A percentile compares a stretch with the other conserved stretches of the same genome.
These are phyloP conservation scores for Camellia lanceoleosa DNA, from an alignment of 148 eudicot species.

Conservation along the genomic window DNA sequence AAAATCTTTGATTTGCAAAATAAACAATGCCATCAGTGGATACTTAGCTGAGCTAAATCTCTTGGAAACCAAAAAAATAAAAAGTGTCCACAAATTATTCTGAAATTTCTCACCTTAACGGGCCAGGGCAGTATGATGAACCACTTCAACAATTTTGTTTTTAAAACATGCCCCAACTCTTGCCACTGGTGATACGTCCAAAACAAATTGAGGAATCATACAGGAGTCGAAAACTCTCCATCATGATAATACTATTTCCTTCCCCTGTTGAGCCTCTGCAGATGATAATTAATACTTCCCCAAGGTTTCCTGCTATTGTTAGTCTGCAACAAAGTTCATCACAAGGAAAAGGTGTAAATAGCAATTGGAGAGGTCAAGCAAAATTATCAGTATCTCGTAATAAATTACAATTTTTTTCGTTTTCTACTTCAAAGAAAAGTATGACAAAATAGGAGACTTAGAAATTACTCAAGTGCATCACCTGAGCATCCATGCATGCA, in stretches of 20 bases:
- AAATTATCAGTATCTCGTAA: not conserved
- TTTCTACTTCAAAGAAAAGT: not conserved
- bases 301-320: conserved; percentile 53
- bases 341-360: not conserved
- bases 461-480: conserved; percentile 16
- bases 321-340: conserved; percentile 36
- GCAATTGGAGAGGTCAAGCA: not conserved
- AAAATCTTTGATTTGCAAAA: too few relatives aligned
- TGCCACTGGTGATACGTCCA: not conserved
- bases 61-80: too few relatives aligned
- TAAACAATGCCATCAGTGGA: too few relatives aligned
- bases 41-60: not conserved
- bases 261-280: conserved; percentile 80
- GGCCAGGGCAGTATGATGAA: not conserved
- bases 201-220: not conserved
- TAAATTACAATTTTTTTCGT: not conserved
- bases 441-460: not conserved
- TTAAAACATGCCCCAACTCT: not conserved
- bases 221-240: not conserved
- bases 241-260: conserved; percentile 42
- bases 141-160: not conserved
- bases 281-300: conserved; percentile 79
- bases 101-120: not conserved
- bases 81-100: not conserved
- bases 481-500: conserved; percentile 92